Evolutionary conservation across 352 stramenopile genomes (phyloP).

Genomic region (Pythium pectinolyticum): DNA sequence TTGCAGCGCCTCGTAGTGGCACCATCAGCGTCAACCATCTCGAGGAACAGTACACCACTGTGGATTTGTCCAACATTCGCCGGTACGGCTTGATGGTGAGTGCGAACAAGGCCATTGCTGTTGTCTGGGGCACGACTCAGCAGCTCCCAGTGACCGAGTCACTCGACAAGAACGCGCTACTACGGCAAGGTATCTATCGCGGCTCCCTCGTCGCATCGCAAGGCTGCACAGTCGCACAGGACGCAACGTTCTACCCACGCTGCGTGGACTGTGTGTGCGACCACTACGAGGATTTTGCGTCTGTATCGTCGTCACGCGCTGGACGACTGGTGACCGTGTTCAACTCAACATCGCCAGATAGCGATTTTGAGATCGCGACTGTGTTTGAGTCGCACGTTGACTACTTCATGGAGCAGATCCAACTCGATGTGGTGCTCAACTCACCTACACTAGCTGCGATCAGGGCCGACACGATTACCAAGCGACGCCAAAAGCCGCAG

Average conservation of each 20-base stretch:
- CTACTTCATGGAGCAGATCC: slow-evolving; percentile 20
- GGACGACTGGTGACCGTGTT: slow-evolving; percentile 9
- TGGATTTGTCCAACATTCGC: slow-evolving; percentile 10
- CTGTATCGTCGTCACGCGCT: background rate
- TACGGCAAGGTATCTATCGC: slow-evolving; percentile 20
- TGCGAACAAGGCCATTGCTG: slow-evolving; percentile 5
- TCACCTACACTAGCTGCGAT: slow-evolving; percentile 3
- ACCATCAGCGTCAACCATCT: background rate
- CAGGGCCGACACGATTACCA: slow-evolving; percentile 1
- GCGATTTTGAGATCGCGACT: background rate
- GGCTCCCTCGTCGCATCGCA: background rate
- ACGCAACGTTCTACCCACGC: slow-evolving; percentile 10
- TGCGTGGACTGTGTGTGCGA: slow-evolving; percentile 10
- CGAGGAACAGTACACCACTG: slow-evolving; percentile 5
- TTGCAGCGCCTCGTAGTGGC: background rate
- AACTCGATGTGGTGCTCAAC: background rate
- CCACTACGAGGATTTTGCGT: slow-evolving; percentile 17
- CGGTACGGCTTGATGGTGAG: slow-evolving; percentile 14
- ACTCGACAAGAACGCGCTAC: slow-evolving; percentile 10
- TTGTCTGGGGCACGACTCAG: slow-evolving; percentile 10
- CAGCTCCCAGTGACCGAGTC: slow-evolving; percentile 1
- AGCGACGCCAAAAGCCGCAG: background rate
- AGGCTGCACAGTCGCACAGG: slow-evolving; percentile 10
- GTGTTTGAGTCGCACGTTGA: slow-evolving; percentile 13
- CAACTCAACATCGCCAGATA: slow-evolving; percentile 15